Base-by-base conservation (phyloP, 305 asterid genomes). In the Fraxinus baroniana region DNA sequence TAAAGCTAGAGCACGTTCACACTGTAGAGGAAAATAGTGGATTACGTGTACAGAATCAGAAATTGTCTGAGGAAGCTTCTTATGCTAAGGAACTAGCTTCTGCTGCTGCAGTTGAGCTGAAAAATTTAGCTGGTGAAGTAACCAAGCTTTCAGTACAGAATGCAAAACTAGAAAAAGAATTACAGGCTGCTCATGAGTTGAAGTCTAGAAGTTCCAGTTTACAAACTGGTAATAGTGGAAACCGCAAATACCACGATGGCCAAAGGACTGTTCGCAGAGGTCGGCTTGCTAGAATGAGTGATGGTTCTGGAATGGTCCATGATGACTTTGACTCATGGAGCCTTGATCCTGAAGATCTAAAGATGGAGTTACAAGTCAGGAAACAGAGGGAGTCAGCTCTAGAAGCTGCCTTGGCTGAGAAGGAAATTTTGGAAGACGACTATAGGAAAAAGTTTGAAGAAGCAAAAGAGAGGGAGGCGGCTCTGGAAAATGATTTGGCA, bases 1-100 rank as follows among this genome's bases (percentile, higher is more conserved):
- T 94, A 49, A 95, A 93, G 89, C 88, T 93, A 46, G 98, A 94
- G 83, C 94, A 82, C 35, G 90, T 93, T 73, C 95, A 90, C 76
- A 87, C 91, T 80, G 78, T 87, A 32, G 97, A 93, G 87, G 98
- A 94, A 85, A 95, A 97, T 60, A 97, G 97, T 83, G 98, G 98
- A 28, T 79, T 95, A 78, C 91, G 85, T 20, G 95, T 94, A 66
- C 98, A 94, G 80, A 94, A 93, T 78, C 98, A 91, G 88, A 94
- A 93, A 86, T 87, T 97, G 80, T 90, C 96, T 0, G 97, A 97
- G 88, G 99, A 94, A 88, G 97, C 98, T 83, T 94, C 97, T 76
- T 97, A 97, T 68, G 99, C 98, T 26, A 97, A 95, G 86, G 99
- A 94, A 86, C 90, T 97, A 83, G 98, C 99, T 74, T 94, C 98